Evolutionary conservation across 495 filamentous ascomycete genomes (phyloP).

Genomic region (Penicillium alfredii): DNA sequence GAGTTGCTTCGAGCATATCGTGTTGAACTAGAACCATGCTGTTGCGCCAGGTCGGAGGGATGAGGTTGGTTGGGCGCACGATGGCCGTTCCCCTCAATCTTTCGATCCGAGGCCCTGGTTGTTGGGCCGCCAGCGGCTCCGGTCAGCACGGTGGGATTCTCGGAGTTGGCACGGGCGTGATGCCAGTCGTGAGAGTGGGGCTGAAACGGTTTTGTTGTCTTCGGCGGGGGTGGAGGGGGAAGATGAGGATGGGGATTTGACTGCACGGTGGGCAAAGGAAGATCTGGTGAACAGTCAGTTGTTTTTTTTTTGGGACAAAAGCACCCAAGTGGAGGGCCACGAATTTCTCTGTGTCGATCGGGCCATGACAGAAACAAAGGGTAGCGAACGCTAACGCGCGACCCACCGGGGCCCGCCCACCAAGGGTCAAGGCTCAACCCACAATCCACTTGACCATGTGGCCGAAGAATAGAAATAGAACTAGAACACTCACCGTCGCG

Average conservation of each 20-base stretch:
- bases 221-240: constrained; percentile 15
- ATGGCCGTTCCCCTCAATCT: constrained; percentile 38
- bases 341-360: constrained; percentile 20
- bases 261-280: constrained; percentile 10
- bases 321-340: constrained; percentile 6
- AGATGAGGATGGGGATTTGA: constrained; percentile 7
- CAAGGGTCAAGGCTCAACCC: constrained; percentile 22
- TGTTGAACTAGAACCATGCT: constrained; percentile 29
- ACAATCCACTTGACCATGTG: constrained; percentile 10
- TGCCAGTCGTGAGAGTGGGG: constrained; percentile 25
- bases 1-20: constrained; percentile 45
- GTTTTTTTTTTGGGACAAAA: constrained; percentile 9
- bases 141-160: constrained; percentile 23
- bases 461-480: constrained; percentile 1
- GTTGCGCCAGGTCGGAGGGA: constrained; percentile 30
- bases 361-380: constrained; percentile 17
- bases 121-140: constrained; percentile 37
- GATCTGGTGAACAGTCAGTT: constrained; percentile 15
- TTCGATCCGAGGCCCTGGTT: constrained; percentile 24
- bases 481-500: constrained; percentile 56
- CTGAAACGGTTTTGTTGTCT: constrained; percentile 22
- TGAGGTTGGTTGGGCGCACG: constrained; percentile 27
- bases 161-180: constrained; percentile 35
- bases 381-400: constrained; percentile 31
- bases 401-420: constrained; percentile 27